Conservation (phyloP, 441 rosid genomes). For the Heliophila coronopifolia region DNA sequence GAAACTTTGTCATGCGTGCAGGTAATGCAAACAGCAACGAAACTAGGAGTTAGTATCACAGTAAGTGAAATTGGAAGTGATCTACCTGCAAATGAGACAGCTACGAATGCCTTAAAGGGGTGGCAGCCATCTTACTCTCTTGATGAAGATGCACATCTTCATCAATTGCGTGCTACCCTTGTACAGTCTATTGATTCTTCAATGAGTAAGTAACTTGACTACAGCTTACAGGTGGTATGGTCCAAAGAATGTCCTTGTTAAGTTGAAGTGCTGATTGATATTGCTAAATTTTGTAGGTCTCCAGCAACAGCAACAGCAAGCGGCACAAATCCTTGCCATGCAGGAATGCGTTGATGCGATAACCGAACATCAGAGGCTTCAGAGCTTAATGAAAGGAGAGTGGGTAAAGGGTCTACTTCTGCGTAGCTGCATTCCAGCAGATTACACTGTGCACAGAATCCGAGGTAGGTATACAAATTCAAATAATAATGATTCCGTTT, state of each 20-base stretch:
- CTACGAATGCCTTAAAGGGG: conserved; percentile 48
- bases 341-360: conserved; percentile 85
- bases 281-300: neutral
- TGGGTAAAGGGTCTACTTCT: conserved; percentile 89
- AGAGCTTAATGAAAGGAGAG: conserved; percentile 81
- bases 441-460: conserved; percentile 67
- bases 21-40: conserved; percentile 85
- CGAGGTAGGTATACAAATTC: too few relatives aligned
- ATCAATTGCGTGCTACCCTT: conserved; percentile 69
- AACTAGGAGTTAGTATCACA: conserved; percentile 59
- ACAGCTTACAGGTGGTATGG: neutral
- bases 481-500: neutral
- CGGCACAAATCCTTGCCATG: conserved; percentile 54
- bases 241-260: neutral
- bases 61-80: conserved; percentile 76
- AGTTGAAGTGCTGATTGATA: conserved; percentile 1
- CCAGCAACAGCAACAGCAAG: conserved; percentile 52
- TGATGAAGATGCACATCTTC: conserved; percentile 81
- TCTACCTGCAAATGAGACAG: conserved; percentile 37
- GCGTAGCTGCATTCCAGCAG: conserved; percentile 60
- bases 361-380: conserved; percentile 90
- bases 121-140: conserved; percentile 75
- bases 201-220: conserved; percentile 39
- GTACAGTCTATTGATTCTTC: conserved; percentile 66
- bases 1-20: conserved; percentile 25